These are phyloP conservation scores for Fomes fomentarius DNA, from an alignment of 1,284 basidiomycete species.

Conservation along the genomic window DNA sequence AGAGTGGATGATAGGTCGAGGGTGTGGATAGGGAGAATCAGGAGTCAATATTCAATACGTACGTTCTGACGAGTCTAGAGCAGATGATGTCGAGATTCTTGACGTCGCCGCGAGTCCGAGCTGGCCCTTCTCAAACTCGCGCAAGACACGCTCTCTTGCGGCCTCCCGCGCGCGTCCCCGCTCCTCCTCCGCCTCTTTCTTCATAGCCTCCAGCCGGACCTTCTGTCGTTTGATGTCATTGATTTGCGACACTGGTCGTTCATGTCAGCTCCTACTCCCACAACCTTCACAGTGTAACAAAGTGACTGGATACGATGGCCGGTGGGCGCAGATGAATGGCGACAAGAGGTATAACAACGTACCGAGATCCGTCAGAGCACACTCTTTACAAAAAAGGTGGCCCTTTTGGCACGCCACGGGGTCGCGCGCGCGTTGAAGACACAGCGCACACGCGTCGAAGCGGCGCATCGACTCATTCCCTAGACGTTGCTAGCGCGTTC, in stretches of 20 bases:
- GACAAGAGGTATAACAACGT: conserved; percentile 38
- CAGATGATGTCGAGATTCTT: conserved; percentile 41
- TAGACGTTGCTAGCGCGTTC: conserved; percentile 67
- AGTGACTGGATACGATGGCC: too few relatives aligned
- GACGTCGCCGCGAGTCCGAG: conserved; percentile 57
- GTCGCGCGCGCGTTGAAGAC: conserved; percentile 77
- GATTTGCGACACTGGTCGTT: conserved; percentile 75
- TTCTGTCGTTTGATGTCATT: conserved; percentile 88
- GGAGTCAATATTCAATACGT: too few relatives aligned
- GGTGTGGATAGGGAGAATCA: background rate
- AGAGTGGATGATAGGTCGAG: background rate
- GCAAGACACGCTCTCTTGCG: conserved; percentile 83
- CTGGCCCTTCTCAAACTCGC: conserved; percentile 86
- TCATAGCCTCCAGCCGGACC: conserved; percentile 70
- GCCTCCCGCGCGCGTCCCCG: conserved; percentile 63
- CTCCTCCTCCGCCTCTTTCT: conserved; percentile 78
- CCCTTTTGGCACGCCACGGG: conserved; percentile 84
- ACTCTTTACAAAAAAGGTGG: conserved; percentile 91
- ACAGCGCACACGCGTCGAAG: conserved; percentile 87
- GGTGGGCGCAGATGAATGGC: too few relatives aligned
- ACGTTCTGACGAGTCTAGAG: conserved; percentile 38
- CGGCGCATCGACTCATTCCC: conserved; percentile 90
- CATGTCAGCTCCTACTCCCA: background rate
- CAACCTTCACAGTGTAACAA: too few relatives aligned
- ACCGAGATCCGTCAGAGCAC: conserved; percentile 79